A percentile compares a stretch with the other conserved stretches of the same genome.
phyloP scores from a whole-genome alignment of 2,329 filamentous ascomycete genomes.

The Alternaria arbusti region DNA sequence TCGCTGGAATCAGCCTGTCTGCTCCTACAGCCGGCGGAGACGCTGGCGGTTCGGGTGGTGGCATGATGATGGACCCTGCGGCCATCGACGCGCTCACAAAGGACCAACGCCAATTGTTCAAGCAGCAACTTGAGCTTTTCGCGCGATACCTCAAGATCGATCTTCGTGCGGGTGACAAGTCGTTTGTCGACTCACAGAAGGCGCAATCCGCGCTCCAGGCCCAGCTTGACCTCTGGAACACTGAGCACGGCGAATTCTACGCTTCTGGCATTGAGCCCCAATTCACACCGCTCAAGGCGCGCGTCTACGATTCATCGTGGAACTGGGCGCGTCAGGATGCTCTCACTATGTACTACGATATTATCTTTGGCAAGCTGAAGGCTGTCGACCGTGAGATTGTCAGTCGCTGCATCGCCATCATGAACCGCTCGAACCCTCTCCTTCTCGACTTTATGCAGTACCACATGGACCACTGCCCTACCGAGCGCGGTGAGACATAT shows the following conservation, averaged over 20 bases:
- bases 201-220: conserved; percentile 87
- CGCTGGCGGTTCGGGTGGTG: conserved; percentile 72
- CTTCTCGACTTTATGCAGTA: conserved; percentile 99
- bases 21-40: conserved; percentile 74
- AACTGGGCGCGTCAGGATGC: conserved; percentile 99
- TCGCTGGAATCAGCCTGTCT: conserved; percentile 82
- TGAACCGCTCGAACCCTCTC: conserved; percentile 97
- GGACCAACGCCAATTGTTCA: conserved; percentile 94
- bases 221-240: conserved; percentile 92
- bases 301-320: conserved; percentile 97
- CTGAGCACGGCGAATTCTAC: conserved; percentile 96
- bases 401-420: conserved; percentile 97
- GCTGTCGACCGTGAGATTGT: conserved; percentile 97
- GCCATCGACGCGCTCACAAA: conserved; percentile 97
- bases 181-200: conserved; percentile 82
- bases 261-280: conserved; percentile 91
- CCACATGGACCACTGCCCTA: conserved; percentile 98
- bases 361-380: conserved; percentile 94
- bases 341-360: conserved; percentile 98
- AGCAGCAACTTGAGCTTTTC: conserved; percentile 95
- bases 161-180: conserved; percentile 94
- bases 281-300: conserved; percentile 91
- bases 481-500: conserved; percentile 96
- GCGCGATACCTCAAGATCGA: conserved; percentile 98
- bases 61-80: conserved; percentile 99